Percentiles rank a stretch among this genome's conserved stretches.
phyloP scores from a whole-genome alignment of 352 stramenopile species.

The Pythium volutum region DNA sequence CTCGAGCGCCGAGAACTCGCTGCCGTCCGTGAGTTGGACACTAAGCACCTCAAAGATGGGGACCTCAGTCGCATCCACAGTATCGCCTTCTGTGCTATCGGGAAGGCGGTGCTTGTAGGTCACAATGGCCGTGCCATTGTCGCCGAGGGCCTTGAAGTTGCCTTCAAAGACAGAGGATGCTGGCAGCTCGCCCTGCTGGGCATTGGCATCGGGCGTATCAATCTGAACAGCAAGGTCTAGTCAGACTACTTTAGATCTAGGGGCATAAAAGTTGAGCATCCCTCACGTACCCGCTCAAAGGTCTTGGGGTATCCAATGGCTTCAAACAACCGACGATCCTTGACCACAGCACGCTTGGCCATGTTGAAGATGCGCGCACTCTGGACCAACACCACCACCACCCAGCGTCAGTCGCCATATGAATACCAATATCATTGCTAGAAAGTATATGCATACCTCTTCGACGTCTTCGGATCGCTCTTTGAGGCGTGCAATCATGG shows the following conservation, averaged over 20 bases:
- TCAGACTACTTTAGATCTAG: too few relatives aligned
- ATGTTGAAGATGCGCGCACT: constrained; percentile 70
- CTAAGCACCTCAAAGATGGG: constrained; percentile 52
- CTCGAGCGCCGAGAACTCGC: constrained; percentile 57
- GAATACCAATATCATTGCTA: neutral
- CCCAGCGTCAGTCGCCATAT: neutral
- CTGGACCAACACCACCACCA: too few relatives aligned
- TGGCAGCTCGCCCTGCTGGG: constrained; percentile 1
- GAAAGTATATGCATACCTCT: constrained; percentile 25
- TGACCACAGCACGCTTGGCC: constrained; percentile 70
- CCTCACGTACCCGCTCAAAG: constrained; percentile 38
- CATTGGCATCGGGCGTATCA: constrained; percentile 2
- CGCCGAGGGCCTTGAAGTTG: constrained; percentile 49
- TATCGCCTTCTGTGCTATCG: constrained; percentile 13
- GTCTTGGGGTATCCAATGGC: constrained; percentile 70
- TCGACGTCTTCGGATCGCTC: constrained; percentile 46
- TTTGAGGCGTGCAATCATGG: constrained; percentile 58
- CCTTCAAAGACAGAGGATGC: constrained; percentile 26
- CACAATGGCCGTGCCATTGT: constrained; percentile 52
- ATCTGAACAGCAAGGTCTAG: neutral
- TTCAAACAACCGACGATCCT: constrained; percentile 72
- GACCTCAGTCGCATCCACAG: constrained; percentile 31
- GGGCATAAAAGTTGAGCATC: neutral
- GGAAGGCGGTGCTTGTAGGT: constrained; percentile 44
- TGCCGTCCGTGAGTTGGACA: constrained; percentile 45